Percentiles rank a stretch among this genome's conserved stretches.
phyloP scores from a whole-genome alignment of 2,329 filamentous ascomycete genomes.

The Colletotrichum simmondsii region DNA sequence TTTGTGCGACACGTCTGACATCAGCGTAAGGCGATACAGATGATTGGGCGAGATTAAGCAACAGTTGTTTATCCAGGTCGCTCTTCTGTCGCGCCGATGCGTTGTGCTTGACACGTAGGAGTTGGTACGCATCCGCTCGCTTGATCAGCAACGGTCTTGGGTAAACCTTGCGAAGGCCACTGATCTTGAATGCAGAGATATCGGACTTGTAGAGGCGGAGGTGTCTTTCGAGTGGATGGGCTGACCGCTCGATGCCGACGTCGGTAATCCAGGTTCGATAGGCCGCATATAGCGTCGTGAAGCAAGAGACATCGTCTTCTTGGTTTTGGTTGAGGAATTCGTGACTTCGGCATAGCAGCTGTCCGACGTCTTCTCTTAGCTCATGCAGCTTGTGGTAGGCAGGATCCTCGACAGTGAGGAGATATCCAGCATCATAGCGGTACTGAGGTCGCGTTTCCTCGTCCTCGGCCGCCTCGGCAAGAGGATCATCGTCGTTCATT shows the following conservation, averaged over 20 bases:
- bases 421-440: conserved; percentile 88
- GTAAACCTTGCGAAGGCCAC: conserved; percentile 90
- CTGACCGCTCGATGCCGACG: conserved; percentile 94
- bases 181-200: conserved; percentile 93
- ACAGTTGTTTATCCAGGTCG: conserved; percentile 85
- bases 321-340: conserved; percentile 84
- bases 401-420: conserved; percentile 67
- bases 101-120: conserved; percentile 94
- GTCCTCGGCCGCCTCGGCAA: conserved; percentile 77
- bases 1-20: conserved; percentile 92
- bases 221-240: conserved; percentile 90
- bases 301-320: conserved; percentile 95
- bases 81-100: conserved; percentile 88
- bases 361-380: conserved; percentile 82
- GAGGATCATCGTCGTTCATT: conserved; percentile 59
- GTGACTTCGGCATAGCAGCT: conserved; percentile 85
- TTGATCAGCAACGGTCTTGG: conserved; percentile 92
- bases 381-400: conserved; percentile 83
- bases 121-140: conserved; percentile 92
- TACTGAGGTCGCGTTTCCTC: conserved; percentile 88
- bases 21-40: conserved; percentile 94
- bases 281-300: conserved; percentile 90
- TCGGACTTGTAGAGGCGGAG: conserved; percentile 87
- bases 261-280: conserved; percentile 98
- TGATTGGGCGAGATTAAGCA: conserved; percentile 90